These are phyloP conservation scores for Rhodotorula sp. DNA, from an alignment of 1,284 basidiomycete species.

Conservation along the genomic window DNA sequence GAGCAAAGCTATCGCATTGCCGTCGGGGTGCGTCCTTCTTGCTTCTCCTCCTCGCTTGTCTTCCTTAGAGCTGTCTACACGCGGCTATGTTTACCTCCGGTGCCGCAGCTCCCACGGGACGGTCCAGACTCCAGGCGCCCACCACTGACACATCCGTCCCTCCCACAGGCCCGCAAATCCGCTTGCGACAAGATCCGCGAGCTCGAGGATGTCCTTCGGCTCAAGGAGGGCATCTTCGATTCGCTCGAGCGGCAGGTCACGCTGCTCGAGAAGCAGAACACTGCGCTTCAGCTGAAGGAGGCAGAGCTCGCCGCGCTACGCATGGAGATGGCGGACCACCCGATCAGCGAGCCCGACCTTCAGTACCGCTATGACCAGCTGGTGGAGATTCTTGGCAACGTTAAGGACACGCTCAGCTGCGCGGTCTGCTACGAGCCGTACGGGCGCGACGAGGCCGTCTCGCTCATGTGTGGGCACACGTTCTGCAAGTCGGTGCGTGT, in stretches of 20 bases:
- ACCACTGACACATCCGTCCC: background rate
- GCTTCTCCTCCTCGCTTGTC: background rate
- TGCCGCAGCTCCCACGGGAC: too few species aligned
- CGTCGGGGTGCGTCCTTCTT: background rate
- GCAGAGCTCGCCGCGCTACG: constrained; percentile 24
- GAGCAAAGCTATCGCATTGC: background rate
- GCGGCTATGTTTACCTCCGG: too few species aligned
- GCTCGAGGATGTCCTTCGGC: constrained; percentile 23
- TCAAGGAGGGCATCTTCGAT: constrained; percentile 26
- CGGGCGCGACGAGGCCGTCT: constrained; percentile 6
- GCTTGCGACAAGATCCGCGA: constrained; percentile 22
- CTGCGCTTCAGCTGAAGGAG: constrained; percentile 15
- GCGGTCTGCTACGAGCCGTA: constrained; percentile 37
- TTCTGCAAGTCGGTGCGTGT: constrained; percentile 27
- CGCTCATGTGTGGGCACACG: constrained; percentile 34
- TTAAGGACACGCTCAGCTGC: constrained; percentile 29
- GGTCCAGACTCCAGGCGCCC: too few species aligned
- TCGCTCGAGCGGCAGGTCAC: constrained; percentile 13
- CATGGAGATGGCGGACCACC: constrained; percentile 16
- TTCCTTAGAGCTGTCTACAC: background rate
- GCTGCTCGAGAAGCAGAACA: constrained; percentile 13
- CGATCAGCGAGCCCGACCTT: constrained; percentile 18
- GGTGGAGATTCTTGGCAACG: constrained; percentile 5
- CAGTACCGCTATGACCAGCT: constrained; percentile 20
- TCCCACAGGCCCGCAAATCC: constrained; percentile 6